Base-by-base conservation (phyloP, 73 alveolate species). In the Diophrys sp. region DNA sequence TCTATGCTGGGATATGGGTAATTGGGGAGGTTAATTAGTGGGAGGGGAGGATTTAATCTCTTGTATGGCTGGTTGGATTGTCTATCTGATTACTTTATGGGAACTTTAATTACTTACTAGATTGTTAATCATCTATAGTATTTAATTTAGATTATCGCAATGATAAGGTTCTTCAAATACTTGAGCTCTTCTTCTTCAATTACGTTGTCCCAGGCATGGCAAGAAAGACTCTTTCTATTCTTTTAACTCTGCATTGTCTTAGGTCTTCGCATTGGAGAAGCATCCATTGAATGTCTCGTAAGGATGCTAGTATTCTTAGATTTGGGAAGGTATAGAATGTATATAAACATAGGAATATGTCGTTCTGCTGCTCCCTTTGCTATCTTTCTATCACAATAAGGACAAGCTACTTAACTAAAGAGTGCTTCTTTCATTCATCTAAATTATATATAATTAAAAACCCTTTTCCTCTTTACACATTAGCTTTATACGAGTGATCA, bases 281-380 rank as follows among this genome's bases (percentile, higher is more conserved):
- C 62, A 44, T 44, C 62, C 5, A 44, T 44, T 44, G 62, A 11
- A 11, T 44, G 5, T 44, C 62, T 44, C n/a, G n/a, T 44, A 18
- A 18, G 18, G 62, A 5, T 11, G 18, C 62, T n/a, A n/a, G n/a
- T n/a, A n/a, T n/a, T n/a, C n/a, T n/a, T n/a, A 44, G 5, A 11
- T 18, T 44, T 44, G 18, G 62, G 62, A 11, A 5, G 5, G 18
- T 44, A 11, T 18, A 44, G n/a, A 18, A 77, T 67, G 1, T 25
- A 31, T 25, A 66, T 57, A 23, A 77, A 77, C 25, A 77, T 77
- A 1, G 85, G 85, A 18, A 77, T 33, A 33, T 77, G 85, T 31
- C 85, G 57, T 27, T 77, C 78, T 31, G 85, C 85, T 54, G 85
- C 85, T 1, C 54, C 55, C 2, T 67, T 62, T 0, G 78, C 71